Conservation (phyloP, 768 basidiomycete species). For the Chalciporus sphaerocephalus region DNA sequence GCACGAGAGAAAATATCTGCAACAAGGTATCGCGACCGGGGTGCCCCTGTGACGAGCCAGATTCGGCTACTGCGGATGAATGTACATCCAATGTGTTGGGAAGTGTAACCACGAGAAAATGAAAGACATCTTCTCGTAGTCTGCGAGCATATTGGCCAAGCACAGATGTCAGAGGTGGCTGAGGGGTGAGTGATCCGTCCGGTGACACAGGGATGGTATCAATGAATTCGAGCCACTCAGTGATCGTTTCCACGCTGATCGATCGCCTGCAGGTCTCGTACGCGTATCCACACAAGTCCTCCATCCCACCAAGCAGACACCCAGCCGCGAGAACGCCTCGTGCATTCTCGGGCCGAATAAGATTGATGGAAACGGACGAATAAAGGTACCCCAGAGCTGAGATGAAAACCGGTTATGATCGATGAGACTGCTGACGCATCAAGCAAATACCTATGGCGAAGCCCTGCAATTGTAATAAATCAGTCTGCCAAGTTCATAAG, state of each 20-base stretch:
- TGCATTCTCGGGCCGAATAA: slow-evolving; percentile 74
- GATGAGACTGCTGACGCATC: slow-evolving; percentile 5
- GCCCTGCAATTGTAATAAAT: slow-evolving; percentile 41
- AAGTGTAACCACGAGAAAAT: slow-evolving; percentile 71
- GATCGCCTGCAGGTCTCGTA: slow-evolving; percentile 75
- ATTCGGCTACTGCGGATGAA: slow-evolving; percentile 36
- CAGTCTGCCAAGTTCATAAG: slow-evolving; percentile 11
- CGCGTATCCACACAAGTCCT: slow-evolving; percentile 74
- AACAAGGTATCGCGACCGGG: slow-evolving; percentile 64
- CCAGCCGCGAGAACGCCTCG: slow-evolving; percentile 82
- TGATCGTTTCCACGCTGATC: slow-evolving; percentile 70
- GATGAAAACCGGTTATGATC: slow-evolving; percentile 20
- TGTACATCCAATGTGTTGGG: slow-evolving; percentile 61
- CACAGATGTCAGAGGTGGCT: slow-evolving; percentile 50
- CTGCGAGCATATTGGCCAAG: slow-evolving; percentile 76
- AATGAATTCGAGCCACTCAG: slow-evolving; percentile 74
- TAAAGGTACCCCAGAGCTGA: slow-evolving; percentile 78
- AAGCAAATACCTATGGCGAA: slow-evolving; percentile 62
- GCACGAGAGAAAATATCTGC: slow-evolving; percentile 72
- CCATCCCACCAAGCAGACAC: slow-evolving; percentile 82
- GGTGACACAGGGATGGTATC: slow-evolving; percentile 47
- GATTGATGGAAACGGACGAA: slow-evolving; percentile 63
- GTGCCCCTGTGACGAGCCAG: slow-evolving; percentile 34
- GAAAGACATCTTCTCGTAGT: slow-evolving; percentile 71
- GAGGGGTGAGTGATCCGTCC: slow-evolving; percentile 46